Base-by-base conservation (phyloP, 2,329 filamentous ascomycete genomes). In the Chaetomiaceae sp. region DNA sequence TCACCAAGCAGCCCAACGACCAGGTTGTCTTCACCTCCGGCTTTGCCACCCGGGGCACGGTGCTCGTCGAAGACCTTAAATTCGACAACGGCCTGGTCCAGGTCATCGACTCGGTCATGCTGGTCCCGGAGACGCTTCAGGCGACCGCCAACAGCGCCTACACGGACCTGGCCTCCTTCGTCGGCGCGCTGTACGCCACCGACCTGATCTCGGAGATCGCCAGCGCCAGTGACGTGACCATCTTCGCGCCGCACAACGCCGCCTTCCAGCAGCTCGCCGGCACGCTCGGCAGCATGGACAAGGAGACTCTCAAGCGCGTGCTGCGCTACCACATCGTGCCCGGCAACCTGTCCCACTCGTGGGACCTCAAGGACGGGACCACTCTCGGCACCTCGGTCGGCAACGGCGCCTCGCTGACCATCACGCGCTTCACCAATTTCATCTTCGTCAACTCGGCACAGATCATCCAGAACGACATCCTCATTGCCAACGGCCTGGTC, bases 271-370 rank as follows among this genome's bases (percentile, higher is more conserved):
- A 65, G 35, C 70, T 78, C 30, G 70, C 68, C 45, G 69, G 67
- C 20, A 66, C 68, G 1, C 51, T 76, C n/a, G 56, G 58, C 11
- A 64, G 63, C 49, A 59, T 76, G 9, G 65, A 63, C 40, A 54
- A 56, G 1, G 59, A 63, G 4, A 63, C 72, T 4, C 62, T 78
- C 3, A 55, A 62, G 10, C 56, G 58, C 18, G 66, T 81, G 14
- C 65, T 82, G 6, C 57, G 66, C 17, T 81, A 82, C 63, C 78
- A 83, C 59, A 67, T 81, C 36, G 64, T 81, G 27, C 70, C 73
- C 11, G 71, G 69, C 40, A 67, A 67, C 7, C 69, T 82, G 2
- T 62, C 71, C 1, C 81, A 81, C 59, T 76, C 73, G 15, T 65
- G 67, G 6, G 52, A 60, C 36, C 62, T 73, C 9, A 54, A 59